Evolutionary conservation across 2,329 filamentous ascomycete genomes (phyloP).

Genomic region (Talaromyces sp.): DNA sequence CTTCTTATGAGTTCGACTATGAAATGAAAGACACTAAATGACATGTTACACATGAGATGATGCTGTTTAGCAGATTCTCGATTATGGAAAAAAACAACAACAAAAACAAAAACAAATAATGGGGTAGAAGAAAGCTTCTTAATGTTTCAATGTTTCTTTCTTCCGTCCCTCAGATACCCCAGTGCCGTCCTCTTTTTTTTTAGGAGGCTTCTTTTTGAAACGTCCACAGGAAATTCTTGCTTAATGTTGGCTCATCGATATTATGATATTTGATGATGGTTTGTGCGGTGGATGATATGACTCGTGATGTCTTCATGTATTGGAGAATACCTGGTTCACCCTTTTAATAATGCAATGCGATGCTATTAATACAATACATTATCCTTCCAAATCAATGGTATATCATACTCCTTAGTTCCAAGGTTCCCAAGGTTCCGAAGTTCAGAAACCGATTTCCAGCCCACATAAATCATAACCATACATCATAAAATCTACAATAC

Average conservation of each 20-base stretch:
- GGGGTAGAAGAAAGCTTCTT: background rate
- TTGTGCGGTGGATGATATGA: background rate
- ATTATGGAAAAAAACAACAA: background rate
- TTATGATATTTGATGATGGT: constrained; percentile 2
- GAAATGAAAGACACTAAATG: background rate
- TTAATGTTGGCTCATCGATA: background rate
- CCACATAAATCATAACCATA: background rate
- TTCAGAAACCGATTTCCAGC: too few species aligned
- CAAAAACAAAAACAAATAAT: too few species aligned
- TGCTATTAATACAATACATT: background rate
- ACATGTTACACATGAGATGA: background rate
- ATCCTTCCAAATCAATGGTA: background rate
- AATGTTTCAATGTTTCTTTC: background rate
- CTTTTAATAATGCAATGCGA: background rate
- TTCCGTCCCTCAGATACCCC: background rate
- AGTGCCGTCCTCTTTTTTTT: background rate
- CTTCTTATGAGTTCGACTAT: too few species aligned
- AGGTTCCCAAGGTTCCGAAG: too few species aligned
- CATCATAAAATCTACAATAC: too few species aligned
- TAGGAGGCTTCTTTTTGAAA: background rate
- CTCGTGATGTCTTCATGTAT: background rate
- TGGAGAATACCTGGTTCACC: background rate
- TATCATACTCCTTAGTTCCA: background rate
- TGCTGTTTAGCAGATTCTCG: background rate
- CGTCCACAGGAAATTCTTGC: background rate